These are phyloP conservation scores for Micromonas pusilla DNA, from an alignment of 139 green algal species.

Conservation along the genomic window DNA sequence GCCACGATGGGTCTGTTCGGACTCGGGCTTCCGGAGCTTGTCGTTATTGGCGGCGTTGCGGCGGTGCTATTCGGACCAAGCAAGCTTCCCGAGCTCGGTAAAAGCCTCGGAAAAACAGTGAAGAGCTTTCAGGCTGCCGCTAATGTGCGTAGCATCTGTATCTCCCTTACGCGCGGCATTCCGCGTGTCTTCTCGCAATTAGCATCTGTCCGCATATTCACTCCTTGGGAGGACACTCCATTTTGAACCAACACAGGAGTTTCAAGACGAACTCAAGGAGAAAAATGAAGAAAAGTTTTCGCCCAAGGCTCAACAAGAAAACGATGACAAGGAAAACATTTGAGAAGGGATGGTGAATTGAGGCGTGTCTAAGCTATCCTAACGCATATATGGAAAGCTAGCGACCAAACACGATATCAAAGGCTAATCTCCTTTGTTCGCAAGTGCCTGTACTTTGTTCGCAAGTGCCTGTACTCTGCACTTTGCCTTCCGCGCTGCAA, in stretches of 20 bases:
- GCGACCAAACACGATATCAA: background rate
- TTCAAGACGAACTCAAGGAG: constrained; percentile 47
- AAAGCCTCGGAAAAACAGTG: constrained; percentile 82
- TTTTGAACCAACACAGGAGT: constrained; percentile 48
- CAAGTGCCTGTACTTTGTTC: background rate
- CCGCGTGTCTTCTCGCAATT: background rate
- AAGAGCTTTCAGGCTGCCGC: constrained; percentile 87
- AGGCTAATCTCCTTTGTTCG: background rate
- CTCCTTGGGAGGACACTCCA: no score
- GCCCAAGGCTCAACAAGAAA: background rate
- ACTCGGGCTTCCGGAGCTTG: constrained; percentile 42
- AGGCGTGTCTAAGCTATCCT: background rate
- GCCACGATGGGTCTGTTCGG: constrained; percentile 34
- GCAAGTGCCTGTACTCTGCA: background rate
- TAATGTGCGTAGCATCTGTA: constrained; percentile 39
- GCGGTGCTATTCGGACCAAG: constrained; percentile 56
- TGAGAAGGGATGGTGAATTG: background rate
- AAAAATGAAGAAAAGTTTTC: background rate
- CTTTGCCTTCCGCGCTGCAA: constrained; percentile 13
- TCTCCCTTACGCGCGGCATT: background rate
- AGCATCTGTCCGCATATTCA: background rate
- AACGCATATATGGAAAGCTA: background rate
- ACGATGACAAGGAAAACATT: background rate
- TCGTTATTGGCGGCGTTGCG: constrained; percentile 44
- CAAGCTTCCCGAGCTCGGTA: constrained; percentile 89